A percentile compares a stretch with the other conserved stretches of the same genome.
Evolutionary conservation across 2,329 filamentous ascomycete species (phyloP).

Genomic region (Colletotrichum sp.): DNA sequence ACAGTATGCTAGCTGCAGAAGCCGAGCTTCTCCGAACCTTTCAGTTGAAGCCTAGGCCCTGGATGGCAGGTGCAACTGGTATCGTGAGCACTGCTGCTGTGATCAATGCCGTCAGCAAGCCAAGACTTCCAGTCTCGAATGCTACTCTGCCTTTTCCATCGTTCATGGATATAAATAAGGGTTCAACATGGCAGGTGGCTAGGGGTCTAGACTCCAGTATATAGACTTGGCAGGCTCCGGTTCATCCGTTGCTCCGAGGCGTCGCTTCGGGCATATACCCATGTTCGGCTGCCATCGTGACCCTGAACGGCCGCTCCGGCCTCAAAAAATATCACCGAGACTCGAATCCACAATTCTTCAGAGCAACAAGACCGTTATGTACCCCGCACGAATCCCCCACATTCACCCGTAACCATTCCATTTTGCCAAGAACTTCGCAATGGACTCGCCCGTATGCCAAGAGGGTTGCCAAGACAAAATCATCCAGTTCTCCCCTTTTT

Average conservation of each 20-base stretch:
- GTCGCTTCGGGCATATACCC: background rate
- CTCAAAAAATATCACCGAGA: background rate
- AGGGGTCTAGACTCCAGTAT: background rate
- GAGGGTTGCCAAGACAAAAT: background rate
- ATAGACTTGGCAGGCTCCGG: background rate
- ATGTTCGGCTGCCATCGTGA: background rate
- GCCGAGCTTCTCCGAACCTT: background rate
- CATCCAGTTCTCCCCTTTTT: background rate
- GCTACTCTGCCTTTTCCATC: background rate
- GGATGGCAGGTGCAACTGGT: background rate
- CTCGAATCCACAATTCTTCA: background rate
- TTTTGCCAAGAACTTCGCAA: background rate
- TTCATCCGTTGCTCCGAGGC: background rate
- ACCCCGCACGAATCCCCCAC: conserved; percentile 10
- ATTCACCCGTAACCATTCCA: background rate
- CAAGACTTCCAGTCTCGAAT: background rate
- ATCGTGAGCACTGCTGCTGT: background rate
- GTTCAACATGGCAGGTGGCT: background rate
- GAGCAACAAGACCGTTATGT: background rate
- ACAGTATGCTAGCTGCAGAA: background rate
- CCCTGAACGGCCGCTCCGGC: background rate
- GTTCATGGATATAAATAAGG: background rate
- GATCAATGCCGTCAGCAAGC: background rate
- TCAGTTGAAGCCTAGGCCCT: background rate
- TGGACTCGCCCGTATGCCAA: background rate